Base-by-base conservation (phyloP, 108 stramenopile species). In the Discostella stelligeroides region DNA sequence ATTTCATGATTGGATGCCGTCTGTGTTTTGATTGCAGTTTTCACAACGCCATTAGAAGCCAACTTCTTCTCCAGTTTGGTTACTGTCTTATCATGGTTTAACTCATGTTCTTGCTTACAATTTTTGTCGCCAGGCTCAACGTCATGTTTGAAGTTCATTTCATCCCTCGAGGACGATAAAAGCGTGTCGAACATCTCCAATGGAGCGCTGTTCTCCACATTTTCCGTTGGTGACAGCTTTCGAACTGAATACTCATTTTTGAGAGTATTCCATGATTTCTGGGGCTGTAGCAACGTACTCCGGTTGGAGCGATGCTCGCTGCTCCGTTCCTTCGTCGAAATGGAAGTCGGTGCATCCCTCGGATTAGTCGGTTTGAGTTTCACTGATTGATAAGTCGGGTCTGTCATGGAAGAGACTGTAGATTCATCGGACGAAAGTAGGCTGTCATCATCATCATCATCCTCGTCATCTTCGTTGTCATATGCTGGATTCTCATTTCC, bases 401-500 rank as follows among this genome's bases (percentile, higher is more conserved):
- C 86, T 1, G 91, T 92, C 50, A 92, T 82, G 1, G 85, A 86
- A 8, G 91, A 92, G 17, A 92, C 85, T 49, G 82, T 84, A 17
- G 90, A 84, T 18, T 80, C 85, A 43, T 69, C 76, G 12, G 78
- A 81, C 21, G 76, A 81, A 2, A 64, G 41, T 20, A 42, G 30
- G 57, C 68, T 76, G n/a, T 76, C 75, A 29, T 61, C 53, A 14
- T 66, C 69, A 8, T 46, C 43, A 17, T 75, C 39, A 12, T 81
- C 71, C 40, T 74, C 77, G 4, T 85, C 70, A 55, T 71, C 70
- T 9, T 66, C 66, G n/a, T n/a, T n/a, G n/a, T n/a, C n/a, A n/a
- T n/a, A n/a, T n/a, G n/a, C n/a, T n/a, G n/a, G n/a, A n/a, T n/a
- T n/a, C 37, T 50, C 20, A 11, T 63, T 38, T 38, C 73, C 65